Base-by-base conservation (phyloP, 2,329 filamentous ascomycete genomes). In the Botrytis tulipae region DNA sequence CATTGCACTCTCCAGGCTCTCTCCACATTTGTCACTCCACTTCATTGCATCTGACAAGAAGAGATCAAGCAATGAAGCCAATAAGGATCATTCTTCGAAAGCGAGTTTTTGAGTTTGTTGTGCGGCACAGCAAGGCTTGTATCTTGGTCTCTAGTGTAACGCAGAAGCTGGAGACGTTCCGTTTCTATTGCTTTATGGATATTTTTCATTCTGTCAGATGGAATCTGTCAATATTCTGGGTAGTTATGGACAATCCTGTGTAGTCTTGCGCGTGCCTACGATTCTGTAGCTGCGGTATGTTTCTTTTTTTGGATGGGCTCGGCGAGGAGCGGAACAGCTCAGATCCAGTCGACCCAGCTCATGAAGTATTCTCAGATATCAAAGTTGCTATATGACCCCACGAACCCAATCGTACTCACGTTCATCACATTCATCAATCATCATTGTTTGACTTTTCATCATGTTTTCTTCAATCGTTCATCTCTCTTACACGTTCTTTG, bases 271-370 rank as follows among this genome's bases (percentile, higher is more conserved):
- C 54, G 37, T 71, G 54, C 29, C 51, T 14, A 72, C 29, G n/a
- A 25, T 72, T 54, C 25, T 59, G 42, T 42, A 69, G 54, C 54
- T 72, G 54, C 32, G 71, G 62, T 20, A 44, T 51, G 63, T 51
- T 68, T 72, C 71, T 72, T 69, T 72, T 72, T 72, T 72, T 69
- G 51, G 62, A 69, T 18, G 10, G 51, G 25, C 51, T 72, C 71
- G 51, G 63, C 62, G 54, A 72, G 25, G 25, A 40, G 65, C 25
- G 25, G 16, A 40, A 37, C 42, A 61, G 42, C 51, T 42, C 20
- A 18, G 29, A 46, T 40, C 22, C 29, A 60, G 25, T 10, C 35
- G 51, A 60, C 46, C 42, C 35, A 69, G 63, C 54, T 61, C 32
- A 37, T n/a, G n/a, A 37, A 10, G 42, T 4, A 37, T 18, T 32